A percentile compares a stretch with the other conserved stretches of the same genome.
phyloP scores from a whole-genome alignment of 1,284 basidiomycete genomes.

The Malassezia psittaci region DNA sequence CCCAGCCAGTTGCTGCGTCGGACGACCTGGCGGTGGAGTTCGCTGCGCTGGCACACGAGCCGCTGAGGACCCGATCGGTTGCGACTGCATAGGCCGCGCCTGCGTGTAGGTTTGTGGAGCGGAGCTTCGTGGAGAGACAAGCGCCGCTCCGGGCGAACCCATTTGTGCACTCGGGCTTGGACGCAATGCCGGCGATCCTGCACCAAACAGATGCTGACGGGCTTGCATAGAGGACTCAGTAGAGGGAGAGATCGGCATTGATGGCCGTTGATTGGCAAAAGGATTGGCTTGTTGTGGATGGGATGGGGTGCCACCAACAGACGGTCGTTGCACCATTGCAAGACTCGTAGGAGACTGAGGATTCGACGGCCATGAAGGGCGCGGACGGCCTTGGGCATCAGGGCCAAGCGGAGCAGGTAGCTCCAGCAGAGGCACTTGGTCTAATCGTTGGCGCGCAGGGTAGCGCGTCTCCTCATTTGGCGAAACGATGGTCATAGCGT shows the following conservation, averaged over 20 bases:
- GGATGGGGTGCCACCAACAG: neutral
- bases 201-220: slow-evolving; percentile 16
- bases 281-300: neutral
- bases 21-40: slow-evolving; percentile 5
- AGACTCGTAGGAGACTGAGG: neutral
- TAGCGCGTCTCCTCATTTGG: neutral
- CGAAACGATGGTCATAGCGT: slow-evolving; percentile 4
- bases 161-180: neutral
- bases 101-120: no score
- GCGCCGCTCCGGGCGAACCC: no score
- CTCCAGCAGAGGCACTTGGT: slow-evolving; percentile 43
- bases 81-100: no score
- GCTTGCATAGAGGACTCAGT: slow-evolving; percentile 1
- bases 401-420: slow-evolving; percentile 44
- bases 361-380: neutral
- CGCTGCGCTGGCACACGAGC: no score
- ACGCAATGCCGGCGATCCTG: slow-evolving; percentile 1
- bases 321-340: neutral
- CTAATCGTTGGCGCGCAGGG: slow-evolving; percentile 26
- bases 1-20: slow-evolving; percentile 14
- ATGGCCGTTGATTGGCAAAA: neutral
- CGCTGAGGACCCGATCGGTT: no score
- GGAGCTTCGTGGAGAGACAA: neutral
- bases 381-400: slow-evolving; percentile 13
- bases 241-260: neutral